Percentiles rank a stretch among this genome's conserved stretches.
These are phyloP conservation scores for Echinochloa phyllopogon DNA, from an alignment of 176 grass and related monocot genomes.

Conservation along the genomic window DNA sequence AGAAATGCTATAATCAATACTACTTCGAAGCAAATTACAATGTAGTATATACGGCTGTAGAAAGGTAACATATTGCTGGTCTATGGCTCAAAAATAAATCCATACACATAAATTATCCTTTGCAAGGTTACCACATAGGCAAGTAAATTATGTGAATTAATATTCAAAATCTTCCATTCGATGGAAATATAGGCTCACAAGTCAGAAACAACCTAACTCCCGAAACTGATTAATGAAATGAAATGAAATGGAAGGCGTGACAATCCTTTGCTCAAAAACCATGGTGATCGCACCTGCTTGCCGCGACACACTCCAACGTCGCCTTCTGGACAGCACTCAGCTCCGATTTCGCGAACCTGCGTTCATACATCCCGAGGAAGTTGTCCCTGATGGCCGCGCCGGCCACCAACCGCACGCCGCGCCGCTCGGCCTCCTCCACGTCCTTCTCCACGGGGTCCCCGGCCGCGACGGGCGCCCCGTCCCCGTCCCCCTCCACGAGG, in stretches of 20 bases:
- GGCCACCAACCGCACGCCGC: conserved; percentile 57
- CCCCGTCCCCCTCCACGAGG: conserved; percentile 48
- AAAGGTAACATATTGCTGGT: background rate
- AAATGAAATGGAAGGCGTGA: background rate
- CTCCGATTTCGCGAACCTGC: conserved; percentile 64
- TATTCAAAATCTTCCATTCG: conserved; percentile 14
- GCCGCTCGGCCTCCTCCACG: conserved; percentile 65
- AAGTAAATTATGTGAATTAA: conserved; percentile 2
- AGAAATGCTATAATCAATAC: conserved; percentile 12
- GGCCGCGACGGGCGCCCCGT: conserved; percentile 51
- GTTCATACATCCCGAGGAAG: conserved; percentile 90
- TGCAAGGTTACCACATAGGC: background rate
- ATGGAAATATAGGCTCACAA: background rate
- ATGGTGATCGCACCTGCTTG: conserved; percentile 66
- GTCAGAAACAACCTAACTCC: background rate
- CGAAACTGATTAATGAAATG: background rate
- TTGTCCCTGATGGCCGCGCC: conserved; percentile 68
- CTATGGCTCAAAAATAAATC: background rate
- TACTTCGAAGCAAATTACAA: background rate
- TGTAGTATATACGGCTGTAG: background rate
- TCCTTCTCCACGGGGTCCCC: conserved; percentile 58
- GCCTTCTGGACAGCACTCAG: conserved; percentile 63
- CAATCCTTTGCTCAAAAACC: background rate
- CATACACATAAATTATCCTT: background rate
- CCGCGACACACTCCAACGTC: conserved; percentile 65